A percentile compares a stretch with the other conserved stretches of the same genome.
Conservation (phyloP, 1,284 basidiomycete species). For the Cystobasidium pallidum region DNA sequence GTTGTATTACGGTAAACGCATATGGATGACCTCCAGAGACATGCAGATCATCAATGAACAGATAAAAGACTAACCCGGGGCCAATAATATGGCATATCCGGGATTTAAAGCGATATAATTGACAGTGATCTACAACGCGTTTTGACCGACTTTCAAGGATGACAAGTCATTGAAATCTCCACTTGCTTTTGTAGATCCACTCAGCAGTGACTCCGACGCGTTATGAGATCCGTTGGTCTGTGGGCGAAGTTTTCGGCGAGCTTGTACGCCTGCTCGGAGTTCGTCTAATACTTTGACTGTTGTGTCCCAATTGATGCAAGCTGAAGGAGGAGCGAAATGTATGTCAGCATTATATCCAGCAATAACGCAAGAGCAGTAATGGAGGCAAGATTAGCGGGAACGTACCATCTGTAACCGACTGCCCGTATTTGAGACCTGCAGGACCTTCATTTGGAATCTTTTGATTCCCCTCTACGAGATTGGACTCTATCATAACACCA, state of each 20-base stretch:
- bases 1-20: no score
- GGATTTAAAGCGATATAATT: no score
- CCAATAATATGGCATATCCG: no score
- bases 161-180: constrained; percentile 46
- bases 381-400: background rate
- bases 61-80: no score
- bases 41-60: background rate
- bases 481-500: constrained; percentile 97
- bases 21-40: background rate
- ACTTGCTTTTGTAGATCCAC: background rate
- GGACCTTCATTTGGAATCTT: constrained; percentile 79
- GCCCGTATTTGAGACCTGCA: constrained; percentile 78
- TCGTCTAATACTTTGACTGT: constrained; percentile 79
- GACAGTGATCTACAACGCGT: constrained; percentile 33
- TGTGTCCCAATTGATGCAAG: constrained; percentile 86
- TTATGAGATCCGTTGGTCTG: constrained; percentile 23
- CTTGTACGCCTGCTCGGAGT: constrained; percentile 76
- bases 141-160: constrained; percentile 24
- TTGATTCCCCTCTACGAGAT: constrained; percentile 86
- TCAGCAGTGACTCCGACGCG: background rate
- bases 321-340: constrained; percentile 55
- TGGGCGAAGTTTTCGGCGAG: constrained; percentile 62
- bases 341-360: background rate
- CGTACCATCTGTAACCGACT: constrained; percentile 73
- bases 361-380: background rate